Evolutionary conservation across 2,329 filamentous ascomycete species (phyloP).

Genomic region (Epichloe bromicola): DNA sequence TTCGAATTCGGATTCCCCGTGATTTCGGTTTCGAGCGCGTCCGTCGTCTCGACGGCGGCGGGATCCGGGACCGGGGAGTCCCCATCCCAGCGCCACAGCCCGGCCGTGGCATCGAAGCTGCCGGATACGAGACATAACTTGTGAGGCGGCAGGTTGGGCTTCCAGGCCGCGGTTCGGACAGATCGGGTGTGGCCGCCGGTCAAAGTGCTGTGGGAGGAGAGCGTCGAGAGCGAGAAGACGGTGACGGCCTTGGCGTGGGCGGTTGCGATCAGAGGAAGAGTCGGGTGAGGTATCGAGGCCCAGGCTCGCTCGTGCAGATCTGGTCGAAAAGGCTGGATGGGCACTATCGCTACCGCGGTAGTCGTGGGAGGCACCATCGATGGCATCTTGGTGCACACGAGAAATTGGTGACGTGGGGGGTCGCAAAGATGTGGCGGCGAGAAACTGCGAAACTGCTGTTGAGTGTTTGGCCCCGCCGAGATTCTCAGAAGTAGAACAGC

Average conservation of each 20-base stretch:
- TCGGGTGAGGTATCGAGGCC: constrained; percentile 75
- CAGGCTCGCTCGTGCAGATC: constrained; percentile 63
- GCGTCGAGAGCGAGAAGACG: constrained; percentile 74
- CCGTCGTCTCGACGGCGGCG: constrained; percentile 9
- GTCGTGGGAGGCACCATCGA: not conserved
- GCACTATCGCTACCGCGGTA: constrained; percentile 7
- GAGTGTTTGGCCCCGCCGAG: too few relatives aligned
- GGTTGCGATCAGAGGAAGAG: constrained; percentile 77
- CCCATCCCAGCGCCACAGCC: constrained; percentile 55
- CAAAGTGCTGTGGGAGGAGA: constrained; percentile 66
- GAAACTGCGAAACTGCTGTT: too few relatives aligned
- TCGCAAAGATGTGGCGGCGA: too few relatives aligned
- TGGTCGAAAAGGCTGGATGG: constrained; percentile 38
- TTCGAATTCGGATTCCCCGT: constrained; percentile 5
- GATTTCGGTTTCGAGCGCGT: constrained; percentile 30
- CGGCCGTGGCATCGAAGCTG: constrained; percentile 86
- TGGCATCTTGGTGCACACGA: not conserved
- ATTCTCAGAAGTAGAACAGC: too few relatives aligned
- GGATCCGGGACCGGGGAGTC: constrained; percentile 20
- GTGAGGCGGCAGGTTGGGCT: constrained; percentile 49
- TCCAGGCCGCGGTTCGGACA: constrained; percentile 80
- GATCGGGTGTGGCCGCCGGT: constrained; percentile 83
- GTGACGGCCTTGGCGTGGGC: constrained; percentile 78
- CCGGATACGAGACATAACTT: constrained; percentile 78
- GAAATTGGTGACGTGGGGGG: too few relatives aligned